Evolutionary conservation across 75 land plant genomes (phyloP).

Genomic region (Pseudotsuga menziesii): DNA sequence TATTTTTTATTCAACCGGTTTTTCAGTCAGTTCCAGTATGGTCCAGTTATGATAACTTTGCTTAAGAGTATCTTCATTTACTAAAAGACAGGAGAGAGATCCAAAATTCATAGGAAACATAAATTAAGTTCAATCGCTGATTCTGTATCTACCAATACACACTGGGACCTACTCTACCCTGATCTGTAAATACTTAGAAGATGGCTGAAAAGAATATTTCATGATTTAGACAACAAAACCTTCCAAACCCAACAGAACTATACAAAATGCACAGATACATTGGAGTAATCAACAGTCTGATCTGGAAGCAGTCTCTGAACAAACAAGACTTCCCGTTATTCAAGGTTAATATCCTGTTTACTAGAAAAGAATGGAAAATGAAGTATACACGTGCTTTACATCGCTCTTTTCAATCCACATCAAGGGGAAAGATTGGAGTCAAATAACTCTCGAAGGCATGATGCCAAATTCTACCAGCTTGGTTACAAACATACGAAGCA

Average conservation of each 20-base stretch:
- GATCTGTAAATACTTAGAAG: not conserved
- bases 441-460: not conserved
- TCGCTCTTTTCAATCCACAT: not conserved
- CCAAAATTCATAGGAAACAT: too few relatives aligned
- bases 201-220: not conserved
- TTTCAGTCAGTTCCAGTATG: too few relatives aligned
- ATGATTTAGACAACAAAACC: not conserved
- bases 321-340: not conserved
- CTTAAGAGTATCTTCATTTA: too few relatives aligned
- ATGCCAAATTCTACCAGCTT: not conserved
- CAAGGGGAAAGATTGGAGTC: not conserved
- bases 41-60: too few relatives aligned
- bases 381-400: slow-evolving; percentile 7
- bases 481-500: not conserved
- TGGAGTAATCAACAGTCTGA: not conserved
- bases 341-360: not conserved
- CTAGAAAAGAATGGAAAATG: not conserved
- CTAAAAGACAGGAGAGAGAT: too few relatives aligned
- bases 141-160: not conserved
- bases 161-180: not conserved
- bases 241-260: not conserved
- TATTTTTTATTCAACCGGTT: too few relatives aligned
- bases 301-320: not conserved
- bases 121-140: too few relatives aligned
- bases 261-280: not conserved